These are phyloP conservation scores for Psophocarpus tetragonolobus DNA, from an alignment of 306 rosid genomes.

Conservation along the genomic window DNA sequence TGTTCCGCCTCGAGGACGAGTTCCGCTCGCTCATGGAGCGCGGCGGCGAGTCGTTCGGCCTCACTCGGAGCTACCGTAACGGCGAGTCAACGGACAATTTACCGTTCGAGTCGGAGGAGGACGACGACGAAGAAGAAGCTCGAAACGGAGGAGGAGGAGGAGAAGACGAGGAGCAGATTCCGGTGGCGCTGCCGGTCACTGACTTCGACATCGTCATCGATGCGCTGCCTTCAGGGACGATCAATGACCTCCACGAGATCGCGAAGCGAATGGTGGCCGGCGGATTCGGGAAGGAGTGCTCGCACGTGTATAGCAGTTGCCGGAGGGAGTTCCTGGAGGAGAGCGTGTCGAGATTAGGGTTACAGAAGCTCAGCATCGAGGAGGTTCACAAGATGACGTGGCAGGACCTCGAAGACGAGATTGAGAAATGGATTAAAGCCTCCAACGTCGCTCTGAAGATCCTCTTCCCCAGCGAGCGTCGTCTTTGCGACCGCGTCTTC, in stretches of 20 bases:
- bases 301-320: slow-evolving; percentile 81
- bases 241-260: slow-evolving; percentile 86
- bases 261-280: slow-evolving; percentile 93
- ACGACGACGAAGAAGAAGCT: slow-evolving; percentile 45
- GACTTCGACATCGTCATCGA: slow-evolving; percentile 80
- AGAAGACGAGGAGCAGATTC: slow-evolving; percentile 53
- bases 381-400: slow-evolving; percentile 87
- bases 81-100: slow-evolving; percentile 55
- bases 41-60: slow-evolving; percentile 78
- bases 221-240: slow-evolving; percentile 76
- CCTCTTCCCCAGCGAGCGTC: slow-evolving; percentile 81
- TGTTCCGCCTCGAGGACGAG: slow-evolving; percentile 90
- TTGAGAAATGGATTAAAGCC: slow-evolving; percentile 85
- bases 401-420: slow-evolving; percentile 88
- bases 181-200: slow-evolving; percentile 71
- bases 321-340: slow-evolving; percentile 89
- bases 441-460: slow-evolving; percentile 68
- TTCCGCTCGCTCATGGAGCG: slow-evolving; percentile 88
- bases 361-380: slow-evolving; percentile 83
- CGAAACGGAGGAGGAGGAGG: slow-evolving; percentile 16
- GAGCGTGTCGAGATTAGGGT: slow-evolving; percentile 80
- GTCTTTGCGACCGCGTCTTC: slow-evolving; percentile 81
- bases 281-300: slow-evolving; percentile 87
- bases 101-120: slow-evolving; percentile 69
- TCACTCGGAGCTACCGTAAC: slow-evolving; percentile 48